Evolutionary conservation across 441 rosid genomes (phyloP).

Genomic region (Theobroma grandiflorum): DNA sequence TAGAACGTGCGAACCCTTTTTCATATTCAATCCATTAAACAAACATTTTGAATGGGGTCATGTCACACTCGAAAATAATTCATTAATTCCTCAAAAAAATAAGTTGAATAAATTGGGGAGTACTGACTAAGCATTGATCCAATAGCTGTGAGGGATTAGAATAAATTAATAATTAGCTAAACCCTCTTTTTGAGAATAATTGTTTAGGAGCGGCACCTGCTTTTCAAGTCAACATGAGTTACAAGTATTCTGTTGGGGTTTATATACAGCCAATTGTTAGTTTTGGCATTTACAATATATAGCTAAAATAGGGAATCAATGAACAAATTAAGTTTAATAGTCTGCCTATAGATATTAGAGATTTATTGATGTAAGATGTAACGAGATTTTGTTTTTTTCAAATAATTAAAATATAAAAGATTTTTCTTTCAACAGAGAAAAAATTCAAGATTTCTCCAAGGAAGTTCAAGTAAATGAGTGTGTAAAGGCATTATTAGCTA

Average conservation of each 20-base stretch:
- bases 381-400: too few species aligned
- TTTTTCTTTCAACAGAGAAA: too few species aligned
- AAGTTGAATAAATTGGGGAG: background rate
- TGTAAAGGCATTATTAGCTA: too few species aligned
- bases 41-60: background rate
- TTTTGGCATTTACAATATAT: background rate
- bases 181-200: background rate
- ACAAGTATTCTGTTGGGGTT: background rate
- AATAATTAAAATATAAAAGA: too few species aligned
- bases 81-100: background rate
- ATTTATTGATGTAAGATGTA: too few species aligned
- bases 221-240: background rate
- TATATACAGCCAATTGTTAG: background rate
- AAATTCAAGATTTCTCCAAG: background rate
- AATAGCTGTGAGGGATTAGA: background rate
- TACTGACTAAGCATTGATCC: background rate
- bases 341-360: too few species aligned
- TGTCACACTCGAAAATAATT: background rate
- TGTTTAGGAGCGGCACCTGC: background rate
- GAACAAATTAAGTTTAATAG: background rate
- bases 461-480: background rate
- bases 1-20: background rate
- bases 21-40: background rate
- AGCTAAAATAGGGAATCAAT: background rate
- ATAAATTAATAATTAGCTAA: background rate